Percentiles rank a stretch among this genome's conserved stretches.
These are phyloP conservation scores for Spergularia marina DNA, from an alignment of 148 eudicot species.

Conservation along the genomic window DNA sequence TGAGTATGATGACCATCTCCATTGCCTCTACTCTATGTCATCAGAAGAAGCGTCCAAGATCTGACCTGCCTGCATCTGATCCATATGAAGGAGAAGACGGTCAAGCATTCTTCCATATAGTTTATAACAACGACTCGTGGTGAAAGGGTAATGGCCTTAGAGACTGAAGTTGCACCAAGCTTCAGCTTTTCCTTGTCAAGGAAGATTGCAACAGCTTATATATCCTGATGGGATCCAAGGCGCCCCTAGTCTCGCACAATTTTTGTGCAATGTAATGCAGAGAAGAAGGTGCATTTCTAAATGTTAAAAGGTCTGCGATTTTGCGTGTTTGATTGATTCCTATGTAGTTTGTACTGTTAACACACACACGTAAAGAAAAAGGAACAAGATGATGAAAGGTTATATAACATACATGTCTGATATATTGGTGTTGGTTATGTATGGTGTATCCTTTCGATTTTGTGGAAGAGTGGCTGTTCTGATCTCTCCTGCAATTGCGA, in stretches of 20 bases:
- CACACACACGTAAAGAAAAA: too few species aligned
- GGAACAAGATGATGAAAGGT: too few species aligned
- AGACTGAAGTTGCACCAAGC: too few species aligned
- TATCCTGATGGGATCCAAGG: neutral
- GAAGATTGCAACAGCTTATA: neutral
- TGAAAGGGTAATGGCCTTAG: conserved; percentile 11
- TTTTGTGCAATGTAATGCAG: neutral
- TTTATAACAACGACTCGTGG: conserved; percentile 21
- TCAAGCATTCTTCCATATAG: conserved; percentile 25
- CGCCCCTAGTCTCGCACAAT: neutral
- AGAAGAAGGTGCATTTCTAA: conserved; percentile 2
- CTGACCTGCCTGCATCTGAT: conserved; percentile 21
- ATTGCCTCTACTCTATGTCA: conserved; percentile 28
- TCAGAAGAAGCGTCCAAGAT: neutral
- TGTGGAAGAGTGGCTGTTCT: too few species aligned
- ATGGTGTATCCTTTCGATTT: too few species aligned
- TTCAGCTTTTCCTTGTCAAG: too few species aligned
- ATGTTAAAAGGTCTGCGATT: conserved; percentile 7
- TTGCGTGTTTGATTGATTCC: conserved; percentile 17
- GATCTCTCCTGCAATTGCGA: too few species aligned
- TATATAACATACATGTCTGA: neutral
- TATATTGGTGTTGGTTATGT: too few species aligned
- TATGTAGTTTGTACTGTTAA: too few species aligned
- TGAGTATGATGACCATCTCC: conserved; percentile 28
- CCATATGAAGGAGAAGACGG: conserved; percentile 34